These are phyloP conservation scores for Hypoxylon sp. DNA, from an alignment of 2,329 filamentous ascomycete genomes.

Conservation along the genomic window DNA sequence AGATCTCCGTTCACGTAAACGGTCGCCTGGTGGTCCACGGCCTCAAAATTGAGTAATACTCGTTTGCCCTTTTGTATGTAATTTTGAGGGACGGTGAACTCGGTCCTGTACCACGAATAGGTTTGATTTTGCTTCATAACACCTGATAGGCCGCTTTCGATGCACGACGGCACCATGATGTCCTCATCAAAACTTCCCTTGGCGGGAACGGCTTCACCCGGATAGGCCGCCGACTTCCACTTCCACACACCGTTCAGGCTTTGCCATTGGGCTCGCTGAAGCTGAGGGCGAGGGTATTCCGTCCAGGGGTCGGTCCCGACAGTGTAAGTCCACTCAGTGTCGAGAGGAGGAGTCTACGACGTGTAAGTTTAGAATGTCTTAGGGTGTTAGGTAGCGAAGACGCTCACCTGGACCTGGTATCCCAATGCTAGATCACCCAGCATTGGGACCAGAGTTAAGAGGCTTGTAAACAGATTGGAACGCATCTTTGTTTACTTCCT, in stretches of 20 bases:
- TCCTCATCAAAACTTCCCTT: constrained; percentile 52
- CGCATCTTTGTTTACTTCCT: constrained; percentile 35
- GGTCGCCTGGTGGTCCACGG: constrained; percentile 67
- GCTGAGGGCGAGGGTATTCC: constrained; percentile 68
- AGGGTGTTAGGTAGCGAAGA: not conserved
- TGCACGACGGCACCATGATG: constrained; percentile 58
- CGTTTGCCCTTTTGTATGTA: constrained; percentile 56
- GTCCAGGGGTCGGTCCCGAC: constrained; percentile 67
- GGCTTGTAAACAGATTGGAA: constrained; percentile 28
- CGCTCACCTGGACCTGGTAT: constrained; percentile 42
- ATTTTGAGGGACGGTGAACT: constrained; percentile 60
- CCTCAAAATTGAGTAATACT: constrained; percentile 68
- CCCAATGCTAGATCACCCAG: constrained; percentile 33
- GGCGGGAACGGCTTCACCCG: constrained; percentile 37
- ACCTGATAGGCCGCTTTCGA: constrained; percentile 62
- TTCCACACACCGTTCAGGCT: constrained; percentile 71
- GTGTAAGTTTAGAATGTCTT: constrained; percentile 47
- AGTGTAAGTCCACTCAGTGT: constrained; percentile 64
- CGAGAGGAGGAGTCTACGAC: constrained; percentile 56
- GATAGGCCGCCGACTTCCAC: constrained; percentile 55
- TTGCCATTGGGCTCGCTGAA: constrained; percentile 65
- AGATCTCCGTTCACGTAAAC: constrained; percentile 69
- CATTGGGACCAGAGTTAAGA: constrained; percentile 32
- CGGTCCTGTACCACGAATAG: constrained; percentile 63
- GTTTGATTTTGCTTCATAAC: constrained; percentile 57